phyloP scores from a whole-genome alignment of 768 basidiomycete species.

The Mycena latifolia region DNA sequence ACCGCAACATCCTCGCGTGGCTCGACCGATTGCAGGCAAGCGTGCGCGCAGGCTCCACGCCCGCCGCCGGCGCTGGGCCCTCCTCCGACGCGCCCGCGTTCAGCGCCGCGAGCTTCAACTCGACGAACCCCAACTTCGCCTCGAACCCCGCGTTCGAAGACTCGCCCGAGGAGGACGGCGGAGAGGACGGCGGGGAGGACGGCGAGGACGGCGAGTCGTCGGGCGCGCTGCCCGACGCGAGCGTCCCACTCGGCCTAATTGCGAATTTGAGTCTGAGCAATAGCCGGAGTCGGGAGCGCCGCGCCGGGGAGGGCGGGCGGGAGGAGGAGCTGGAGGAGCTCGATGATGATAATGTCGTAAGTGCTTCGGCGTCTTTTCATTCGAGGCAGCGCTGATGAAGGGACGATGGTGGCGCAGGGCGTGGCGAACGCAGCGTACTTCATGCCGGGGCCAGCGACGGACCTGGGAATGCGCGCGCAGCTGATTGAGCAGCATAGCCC shows the following conservation, averaged over 20 bases:
- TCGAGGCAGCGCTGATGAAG: conserved; percentile 3
- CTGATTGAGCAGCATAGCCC: conserved; percentile 84
- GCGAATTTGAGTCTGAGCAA: conserved; percentile 78
- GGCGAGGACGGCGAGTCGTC: conserved; percentile 54
- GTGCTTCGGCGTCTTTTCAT: conserved; percentile 30
- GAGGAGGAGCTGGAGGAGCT: conserved; percentile 54
- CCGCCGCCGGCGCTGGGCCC: conserved; percentile 2
- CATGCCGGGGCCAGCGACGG: conserved; percentile 82
- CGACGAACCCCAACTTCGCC: conserved; percentile 2
- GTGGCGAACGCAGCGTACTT: conserved; percentile 87
- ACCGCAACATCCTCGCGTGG: conserved; percentile 79
- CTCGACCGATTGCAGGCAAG: conserved; percentile 76
- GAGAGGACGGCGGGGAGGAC: conserved; percentile 42
- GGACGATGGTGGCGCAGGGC: conserved; percentile 64
- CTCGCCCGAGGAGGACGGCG: conserved; percentile 23
- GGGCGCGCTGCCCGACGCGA: conserved; percentile 69
- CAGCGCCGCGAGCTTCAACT: conserved; percentile 17
- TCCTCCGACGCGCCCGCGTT: background rate
- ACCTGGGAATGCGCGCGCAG: conserved; percentile 75
- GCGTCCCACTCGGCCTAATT: conserved; percentile 82
- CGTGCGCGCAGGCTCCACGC: conserved; percentile 54
- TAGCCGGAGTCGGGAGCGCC: conserved; percentile 53
- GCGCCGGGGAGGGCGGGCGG: conserved; percentile 47
- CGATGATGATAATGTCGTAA: conserved; percentile 76
- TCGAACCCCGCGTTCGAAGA: conserved; percentile 29